phyloP scores from a whole-genome alignment of 2,329 filamentous ascomycete species.

The Knoxdaviesia proteae region DNA sequence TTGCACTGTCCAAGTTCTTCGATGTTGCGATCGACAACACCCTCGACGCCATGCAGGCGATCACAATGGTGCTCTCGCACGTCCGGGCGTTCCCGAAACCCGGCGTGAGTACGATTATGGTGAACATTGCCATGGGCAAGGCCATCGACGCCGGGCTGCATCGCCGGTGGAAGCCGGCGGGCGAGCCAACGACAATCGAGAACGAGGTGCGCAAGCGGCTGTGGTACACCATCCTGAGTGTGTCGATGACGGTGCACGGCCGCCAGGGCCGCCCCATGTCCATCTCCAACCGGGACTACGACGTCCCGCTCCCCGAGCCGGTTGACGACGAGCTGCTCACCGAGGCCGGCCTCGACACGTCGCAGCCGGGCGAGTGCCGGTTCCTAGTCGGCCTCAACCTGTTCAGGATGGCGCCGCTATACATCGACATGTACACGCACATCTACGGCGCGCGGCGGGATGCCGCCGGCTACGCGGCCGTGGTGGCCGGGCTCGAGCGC shows the following conservation, averaged over 20 bases:
- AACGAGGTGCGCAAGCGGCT: slow-evolving; percentile 58
- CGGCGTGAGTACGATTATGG: slow-evolving; percentile 49
- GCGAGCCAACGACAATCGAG: slow-evolving; percentile 32
- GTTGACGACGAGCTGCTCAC: slow-evolving; percentile 51
- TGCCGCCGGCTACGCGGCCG: slow-evolving; percentile 38
- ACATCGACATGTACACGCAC: slow-evolving; percentile 53
- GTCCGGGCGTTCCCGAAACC: slow-evolving; percentile 63
- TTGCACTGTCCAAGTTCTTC: slow-evolving; percentile 46
- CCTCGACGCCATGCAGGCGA: slow-evolving; percentile 48
- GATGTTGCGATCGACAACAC: slow-evolving; percentile 40
- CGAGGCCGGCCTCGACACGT: slow-evolving; percentile 38
- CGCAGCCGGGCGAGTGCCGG: slow-evolving; percentile 35
- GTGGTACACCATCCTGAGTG: slow-evolving; percentile 52
- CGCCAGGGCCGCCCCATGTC: slow-evolving; percentile 62
- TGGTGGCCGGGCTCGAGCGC: slow-evolving; percentile 43
- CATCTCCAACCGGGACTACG: slow-evolving; percentile 53
- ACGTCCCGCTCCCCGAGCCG: slow-evolving; percentile 53
- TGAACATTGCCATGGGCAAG: slow-evolving; percentile 40
- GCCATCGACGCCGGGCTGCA: slow-evolving; percentile 61
- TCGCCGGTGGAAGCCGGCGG: slow-evolving; percentile 24
- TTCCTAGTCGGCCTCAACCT: slow-evolving; percentile 46
- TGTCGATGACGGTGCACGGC: slow-evolving; percentile 49
- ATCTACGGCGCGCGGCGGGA: slow-evolving; percentile 52
- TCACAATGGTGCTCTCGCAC: slow-evolving; percentile 51
- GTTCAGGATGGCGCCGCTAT: slow-evolving; percentile 43